Percentiles rank a stretch among this genome's conserved stretches.
Evolutionary conservation across 495 filamentous ascomycete species (phyloP).

Genomic region (Jackrogersella multiformis): DNA sequence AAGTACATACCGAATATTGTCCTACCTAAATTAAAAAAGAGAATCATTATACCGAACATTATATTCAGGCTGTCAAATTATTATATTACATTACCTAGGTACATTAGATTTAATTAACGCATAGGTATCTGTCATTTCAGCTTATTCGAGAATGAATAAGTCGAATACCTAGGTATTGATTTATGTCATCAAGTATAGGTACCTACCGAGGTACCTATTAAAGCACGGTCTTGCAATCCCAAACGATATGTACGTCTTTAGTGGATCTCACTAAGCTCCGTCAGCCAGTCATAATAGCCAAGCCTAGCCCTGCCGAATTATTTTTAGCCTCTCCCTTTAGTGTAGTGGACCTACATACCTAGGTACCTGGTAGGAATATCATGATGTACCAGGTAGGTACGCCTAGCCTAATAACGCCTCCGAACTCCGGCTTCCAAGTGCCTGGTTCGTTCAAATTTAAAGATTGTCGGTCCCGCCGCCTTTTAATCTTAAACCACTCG

Average conservation of each 20-base stretch:
- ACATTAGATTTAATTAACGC: not conserved
- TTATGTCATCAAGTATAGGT: not conserved
- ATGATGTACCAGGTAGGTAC: too few relatives aligned
- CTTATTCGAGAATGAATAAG: conserved; percentile 13
- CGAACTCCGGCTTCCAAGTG: conserved; percentile 20
- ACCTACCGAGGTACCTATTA: not conserved
- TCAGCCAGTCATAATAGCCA: conserved; percentile 16
- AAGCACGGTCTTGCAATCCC: not conserved
- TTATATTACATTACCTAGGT: not conserved
- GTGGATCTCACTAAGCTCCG: conserved; percentile 18
- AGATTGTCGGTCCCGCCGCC: conserved; percentile 1
- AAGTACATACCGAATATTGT: conserved; percentile 26
- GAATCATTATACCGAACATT: not conserved
- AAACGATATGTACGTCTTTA: conserved; percentile 1
- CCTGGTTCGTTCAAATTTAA: conserved; percentile 1
- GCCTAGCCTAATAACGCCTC: too few relatives aligned
- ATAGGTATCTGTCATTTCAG: conserved; percentile 6
- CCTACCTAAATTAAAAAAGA: conserved; percentile 19
- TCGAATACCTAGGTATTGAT: not conserved
- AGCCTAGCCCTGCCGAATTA: conserved; percentile 29
- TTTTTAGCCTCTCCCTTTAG: too few relatives aligned
- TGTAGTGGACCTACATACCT: too few relatives aligned
- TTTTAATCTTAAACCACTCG: conserved; percentile 2
- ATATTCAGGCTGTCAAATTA: not conserved
- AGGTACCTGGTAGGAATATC: too few relatives aligned